These are phyloP conservation scores for Stentor coeruleus DNA, from an alignment of 73 alveolate species.

Conservation along the genomic window DNA sequence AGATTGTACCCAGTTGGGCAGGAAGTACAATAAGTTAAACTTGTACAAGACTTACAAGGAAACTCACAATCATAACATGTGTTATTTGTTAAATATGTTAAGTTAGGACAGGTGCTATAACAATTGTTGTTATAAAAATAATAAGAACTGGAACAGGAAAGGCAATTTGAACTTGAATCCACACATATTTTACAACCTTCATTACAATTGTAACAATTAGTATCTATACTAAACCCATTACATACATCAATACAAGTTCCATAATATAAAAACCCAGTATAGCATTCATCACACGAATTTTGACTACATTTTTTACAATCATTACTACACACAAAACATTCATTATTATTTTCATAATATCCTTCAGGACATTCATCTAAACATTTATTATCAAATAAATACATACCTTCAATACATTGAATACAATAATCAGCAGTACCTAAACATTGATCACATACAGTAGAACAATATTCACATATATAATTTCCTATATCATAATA, in stretches of 20 bases:
- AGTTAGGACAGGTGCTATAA: too few species aligned
- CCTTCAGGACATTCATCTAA: slow-evolving; percentile 9
- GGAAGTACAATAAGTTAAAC: neutral
- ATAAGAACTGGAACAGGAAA: too few species aligned
- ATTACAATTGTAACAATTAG: neutral
- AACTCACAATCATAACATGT: neutral
- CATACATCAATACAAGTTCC: neutral
- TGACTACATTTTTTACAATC: neutral
- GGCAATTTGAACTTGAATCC: too few species aligned
- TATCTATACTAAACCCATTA: neutral
- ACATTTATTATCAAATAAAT: neutral
- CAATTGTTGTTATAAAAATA: too few species aligned
- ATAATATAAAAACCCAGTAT: neutral
- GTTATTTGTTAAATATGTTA: too few species aligned
- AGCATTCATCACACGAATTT: neutral
- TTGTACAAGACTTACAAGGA: neutral
- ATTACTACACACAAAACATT: neutral
- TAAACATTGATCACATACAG: neutral
- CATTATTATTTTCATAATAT: neutral
- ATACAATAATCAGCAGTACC: neutral
- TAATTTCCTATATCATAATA: neutral
- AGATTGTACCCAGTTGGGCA: neutral
- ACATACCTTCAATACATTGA: neutral
- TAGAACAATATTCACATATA: neutral
- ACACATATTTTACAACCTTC: neutral